Base-by-base conservation (phyloP, 768 basidiomycete species). In the Hemileccinum impolitum region DNA sequence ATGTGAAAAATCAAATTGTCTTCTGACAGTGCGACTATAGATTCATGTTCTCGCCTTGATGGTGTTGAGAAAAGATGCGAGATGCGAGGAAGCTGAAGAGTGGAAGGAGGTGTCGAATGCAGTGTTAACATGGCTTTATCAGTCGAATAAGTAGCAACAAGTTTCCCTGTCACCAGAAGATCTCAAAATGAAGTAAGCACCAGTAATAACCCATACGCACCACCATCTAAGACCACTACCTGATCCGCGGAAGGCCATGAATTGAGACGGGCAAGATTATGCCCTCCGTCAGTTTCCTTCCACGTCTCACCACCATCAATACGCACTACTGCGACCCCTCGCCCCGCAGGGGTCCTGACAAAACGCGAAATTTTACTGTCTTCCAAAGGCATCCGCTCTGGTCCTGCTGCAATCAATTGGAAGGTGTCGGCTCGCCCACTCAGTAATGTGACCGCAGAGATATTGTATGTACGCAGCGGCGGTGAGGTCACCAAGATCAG, bases 271-370 rank as follows among this genome's bases (percentile, higher is more conserved):
- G 70, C 61, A 35, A 89, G 62, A 51, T 73, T 73, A 26, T 72
- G 68, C 11, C 79, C 80, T 41, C 70, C 65, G 38, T 75, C 73
- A 8, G 66, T 64, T 48, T 81, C 70, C 55, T 70, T 73, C 85
- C 85, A 90, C 2, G 77, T 72, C 59, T 90, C 86, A 6, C 84
- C 84, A 4, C 80, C 79, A 36, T 74, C 69, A 28, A 65, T 66
- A 38, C 87, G 80, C 28, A 86, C 69, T 13, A 85, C 79, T 12
- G 80, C 87, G 31, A 93, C 75, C 6, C 87, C 90, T 45, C 74
- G 75, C 1, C 90, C 90, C 50, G 90, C 85, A 1, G 88, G 85
- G 3, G 90, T 91, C 52, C 90, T 76, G 32, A 88, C 80, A 55
- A 91, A 84, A 32, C 76, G 74, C 12, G 74, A 56, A 48, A 91